Conservation (phyloP, 345 rosid genomes). For the Diplotaxis tenuifolia region DNA sequence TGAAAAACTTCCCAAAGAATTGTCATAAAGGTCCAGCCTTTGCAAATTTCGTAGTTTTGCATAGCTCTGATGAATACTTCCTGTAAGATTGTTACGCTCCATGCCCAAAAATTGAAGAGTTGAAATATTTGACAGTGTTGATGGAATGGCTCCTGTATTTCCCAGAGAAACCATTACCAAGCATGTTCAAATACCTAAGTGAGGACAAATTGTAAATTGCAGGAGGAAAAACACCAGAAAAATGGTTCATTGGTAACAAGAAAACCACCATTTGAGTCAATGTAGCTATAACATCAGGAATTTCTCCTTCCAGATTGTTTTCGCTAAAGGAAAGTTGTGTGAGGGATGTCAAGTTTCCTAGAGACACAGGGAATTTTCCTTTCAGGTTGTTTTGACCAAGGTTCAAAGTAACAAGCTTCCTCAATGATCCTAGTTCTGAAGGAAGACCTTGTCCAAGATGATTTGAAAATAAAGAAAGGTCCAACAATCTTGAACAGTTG, state of each 20-base stretch:
- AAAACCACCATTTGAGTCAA: not conserved
- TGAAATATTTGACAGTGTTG: not conserved
- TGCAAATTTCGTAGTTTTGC: not conserved
- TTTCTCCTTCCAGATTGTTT: not conserved
- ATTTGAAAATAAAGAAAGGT: not conserved
- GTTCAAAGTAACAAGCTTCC: not conserved
- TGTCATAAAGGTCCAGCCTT: no score
- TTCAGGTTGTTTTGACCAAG: not conserved
- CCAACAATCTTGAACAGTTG: not conserved
- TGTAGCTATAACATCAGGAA: not conserved
- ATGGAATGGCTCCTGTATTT: not conserved
- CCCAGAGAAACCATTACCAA: not conserved
- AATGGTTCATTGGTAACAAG: not conserved
- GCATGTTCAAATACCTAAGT: not conserved
- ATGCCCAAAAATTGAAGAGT: not conserved
- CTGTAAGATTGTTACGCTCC: not conserved
- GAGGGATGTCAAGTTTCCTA: not conserved
- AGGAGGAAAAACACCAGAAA: not conserved
- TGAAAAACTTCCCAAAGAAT: no score
- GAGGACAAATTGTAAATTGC: not conserved
- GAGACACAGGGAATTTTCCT: not conserved
- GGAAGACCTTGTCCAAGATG: not conserved
- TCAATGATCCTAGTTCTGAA: not conserved
- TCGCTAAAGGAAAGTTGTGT: not conserved
- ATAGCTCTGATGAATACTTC: not conserved